Percentiles rank a stretch among this genome's conserved stretches.
Conservation (phyloP, 257 asterid species). For the Nicotiana sylvestris region DNA sequence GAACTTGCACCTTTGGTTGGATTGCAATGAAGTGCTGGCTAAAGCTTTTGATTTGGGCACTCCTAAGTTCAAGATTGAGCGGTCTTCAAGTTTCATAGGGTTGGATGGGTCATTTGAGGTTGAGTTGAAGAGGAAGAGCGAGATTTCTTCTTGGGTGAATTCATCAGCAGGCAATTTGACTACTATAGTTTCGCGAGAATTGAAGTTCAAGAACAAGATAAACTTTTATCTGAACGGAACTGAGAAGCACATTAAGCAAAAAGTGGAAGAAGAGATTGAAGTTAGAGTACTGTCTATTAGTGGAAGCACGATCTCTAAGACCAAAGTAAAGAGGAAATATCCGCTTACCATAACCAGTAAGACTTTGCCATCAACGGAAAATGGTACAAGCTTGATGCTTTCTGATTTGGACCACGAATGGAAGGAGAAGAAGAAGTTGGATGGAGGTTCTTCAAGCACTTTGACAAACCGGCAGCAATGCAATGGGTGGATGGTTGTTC, state of each 20-base stretch:
- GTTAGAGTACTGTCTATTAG: slow-evolving; percentile 17
- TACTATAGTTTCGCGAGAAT: slow-evolving; percentile 17
- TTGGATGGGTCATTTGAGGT: slow-evolving; percentile 53
- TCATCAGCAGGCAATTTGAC: slow-evolving; percentile 67
- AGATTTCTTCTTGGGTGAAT: slow-evolving; percentile 68
- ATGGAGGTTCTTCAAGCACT: slow-evolving; percentile 17
- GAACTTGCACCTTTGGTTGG: slow-evolving; percentile 79
- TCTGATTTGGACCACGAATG: slow-evolving; percentile 40
- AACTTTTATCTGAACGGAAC: slow-evolving; percentile 37
- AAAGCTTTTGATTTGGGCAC: slow-evolving; percentile 19
- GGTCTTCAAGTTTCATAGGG: slow-evolving; percentile 23
- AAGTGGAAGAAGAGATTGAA: slow-evolving; percentile 33
- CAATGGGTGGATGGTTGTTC: slow-evolving; percentile 61
- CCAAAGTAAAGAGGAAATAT: slow-evolving; percentile 29
- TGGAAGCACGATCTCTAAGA: slow-evolving; percentile 17
- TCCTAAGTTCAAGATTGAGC: slow-evolving; percentile 31
- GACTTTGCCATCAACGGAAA: slow-evolving; percentile 25
- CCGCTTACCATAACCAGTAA: slow-evolving; percentile 38
- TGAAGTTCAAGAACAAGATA: slow-evolving; percentile 49
- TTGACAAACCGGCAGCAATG: slow-evolving; percentile 37
- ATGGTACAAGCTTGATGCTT: slow-evolving; percentile 28
- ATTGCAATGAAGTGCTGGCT: slow-evolving; percentile 49
- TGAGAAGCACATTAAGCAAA: slow-evolving; percentile 42
- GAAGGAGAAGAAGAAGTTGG: slow-evolving; percentile 36
- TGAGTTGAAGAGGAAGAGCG: slow-evolving; percentile 39